A percentile compares a stretch with the other conserved stretches of the same genome.
phyloP scores from a whole-genome alignment of 2,329 filamentous ascomycete species.

The Akanthomyces muscarius region DNA sequence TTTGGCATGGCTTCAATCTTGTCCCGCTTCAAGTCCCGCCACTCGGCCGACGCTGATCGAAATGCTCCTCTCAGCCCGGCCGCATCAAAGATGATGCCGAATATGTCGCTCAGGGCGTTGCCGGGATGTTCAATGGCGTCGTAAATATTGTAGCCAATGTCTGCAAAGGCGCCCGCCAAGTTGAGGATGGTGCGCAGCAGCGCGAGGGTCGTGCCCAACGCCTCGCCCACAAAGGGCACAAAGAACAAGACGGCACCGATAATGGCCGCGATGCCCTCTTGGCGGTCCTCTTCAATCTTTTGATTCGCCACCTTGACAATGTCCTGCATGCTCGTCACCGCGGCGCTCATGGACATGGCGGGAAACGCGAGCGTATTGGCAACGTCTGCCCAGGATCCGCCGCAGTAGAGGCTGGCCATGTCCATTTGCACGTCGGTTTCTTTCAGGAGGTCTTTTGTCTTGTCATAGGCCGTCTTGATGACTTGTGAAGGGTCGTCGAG shows the following conservation, averaged over 20 bases:
- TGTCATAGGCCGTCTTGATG: not conserved
- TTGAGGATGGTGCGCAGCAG: constrained; percentile 12
- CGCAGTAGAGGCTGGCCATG: not conserved
- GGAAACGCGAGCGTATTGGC: constrained; percentile 5
- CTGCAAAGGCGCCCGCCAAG: constrained; percentile 5
- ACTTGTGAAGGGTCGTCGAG: constrained; percentile 3
- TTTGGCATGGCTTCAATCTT: constrained; percentile 10
- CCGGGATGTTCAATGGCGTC: constrained; percentile 7
- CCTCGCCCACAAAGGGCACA: constrained; percentile 14
- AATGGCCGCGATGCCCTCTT: constrained; percentile 10
- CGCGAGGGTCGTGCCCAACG: not conserved
- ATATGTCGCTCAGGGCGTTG: not conserved
- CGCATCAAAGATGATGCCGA: constrained; percentile 5
- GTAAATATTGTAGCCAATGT: constrained; percentile 14
- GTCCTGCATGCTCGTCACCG: constrained; percentile 7
- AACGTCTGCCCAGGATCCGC: not conserved
- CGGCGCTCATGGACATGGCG: constrained; percentile 12
- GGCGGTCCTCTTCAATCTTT: constrained; percentile 59
- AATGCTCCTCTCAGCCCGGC: not conserved
- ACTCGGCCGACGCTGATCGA: not conserved
- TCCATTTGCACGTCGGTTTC: constrained; percentile 6
- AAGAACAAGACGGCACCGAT: constrained; percentile 12
- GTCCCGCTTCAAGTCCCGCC: not conserved
- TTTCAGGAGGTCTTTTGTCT: not conserved
- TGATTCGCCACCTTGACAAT: constrained; percentile 15